Evolutionary conservation across 257 asterid genomes (phyloP), one percentile per base, ranked within the genome.

Genomic region (Euphrasia confusa): DNA sequence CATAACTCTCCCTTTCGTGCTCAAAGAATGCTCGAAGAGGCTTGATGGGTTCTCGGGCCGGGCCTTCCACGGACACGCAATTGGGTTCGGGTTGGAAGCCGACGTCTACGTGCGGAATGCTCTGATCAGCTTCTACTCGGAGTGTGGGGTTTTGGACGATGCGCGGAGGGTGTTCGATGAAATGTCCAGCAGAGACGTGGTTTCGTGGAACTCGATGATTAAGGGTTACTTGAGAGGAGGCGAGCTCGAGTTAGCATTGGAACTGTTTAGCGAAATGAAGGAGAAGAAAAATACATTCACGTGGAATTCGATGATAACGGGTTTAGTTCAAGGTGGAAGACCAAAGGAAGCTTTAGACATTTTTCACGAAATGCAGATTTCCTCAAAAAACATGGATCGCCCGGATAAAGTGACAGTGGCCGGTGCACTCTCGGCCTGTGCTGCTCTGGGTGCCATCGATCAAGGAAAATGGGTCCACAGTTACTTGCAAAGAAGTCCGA

Each of bases 241-340:
- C 54, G 79, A 74, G 57, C 78, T 81, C 33, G 86, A 81, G 63
- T 33, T 35, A 58, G 94, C 83, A 0, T 65, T 84, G 72, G 78
- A 60, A 60, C 73, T 80, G 70, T 87, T 89, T 54, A 66, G 78
- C 71, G 69, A 37, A 5, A 82, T 84, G 89, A 56, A 81, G 37
- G 78, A 68, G 60, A 78, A 73, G 79, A 84, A 66, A 64, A 77
- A 70, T 65, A 75, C 84, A 17, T 73, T 87, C 60, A 77, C 91
- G 10, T 89, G 97, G 97, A 89, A 89, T 62, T 84, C 97, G n/a
- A 59, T 87, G 32, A 83, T 87, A 74, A 81, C 88, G 3, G 97
- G 95, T 54, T 78, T 87, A 50, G 94, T 81, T 63, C 94, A 81
- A 74, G 89, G 92, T 5, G 91, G 88, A 18, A 73, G 92, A 65